phyloP scores from a whole-genome alignment of 441 rosid genomes.

The Flueggea neowawraea region DNA sequence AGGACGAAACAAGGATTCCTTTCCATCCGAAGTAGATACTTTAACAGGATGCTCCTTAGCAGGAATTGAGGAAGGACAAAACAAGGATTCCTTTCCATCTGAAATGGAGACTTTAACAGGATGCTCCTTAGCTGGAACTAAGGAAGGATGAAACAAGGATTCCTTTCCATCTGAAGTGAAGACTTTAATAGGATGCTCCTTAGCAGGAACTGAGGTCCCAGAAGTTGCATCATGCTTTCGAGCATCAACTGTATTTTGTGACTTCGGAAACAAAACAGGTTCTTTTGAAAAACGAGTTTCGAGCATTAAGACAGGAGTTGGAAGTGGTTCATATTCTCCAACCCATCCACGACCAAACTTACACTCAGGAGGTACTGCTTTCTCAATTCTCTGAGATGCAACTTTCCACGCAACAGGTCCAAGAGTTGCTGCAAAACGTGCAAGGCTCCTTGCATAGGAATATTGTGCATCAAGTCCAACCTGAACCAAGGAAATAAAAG shows the following conservation, averaged over 20 bases:
- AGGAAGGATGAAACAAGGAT: conserved; percentile 1
- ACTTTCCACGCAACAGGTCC: conserved; percentile 88
- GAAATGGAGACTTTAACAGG: conserved; percentile 17
- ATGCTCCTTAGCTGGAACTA: conserved; percentile 4
- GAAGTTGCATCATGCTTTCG: conserved; percentile 29
- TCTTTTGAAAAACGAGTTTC: conserved; percentile 47
- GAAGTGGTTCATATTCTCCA: conserved; percentile 90
- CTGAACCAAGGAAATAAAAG: conserved; percentile 31
- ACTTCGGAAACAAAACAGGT: conserved; percentile 29
- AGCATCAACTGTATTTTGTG: conserved; percentile 24
- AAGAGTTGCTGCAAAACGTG: conserved; percentile 89
- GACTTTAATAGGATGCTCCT: conserved; percentile 24
- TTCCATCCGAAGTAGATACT: no score
- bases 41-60: no score
- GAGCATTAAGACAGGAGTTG: conserved; percentile 67
- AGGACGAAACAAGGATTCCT: no score
- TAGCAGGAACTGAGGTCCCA: conserved; percentile 30
- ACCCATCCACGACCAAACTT: conserved; percentile 99
- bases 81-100: conserved; percentile 32
- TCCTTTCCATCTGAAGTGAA: conserved; percentile 34
- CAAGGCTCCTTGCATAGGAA: conserved; percentile 92
- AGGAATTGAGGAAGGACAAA: no score
- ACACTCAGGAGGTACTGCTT: conserved; percentile 70
- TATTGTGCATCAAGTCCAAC: conserved; percentile 92
- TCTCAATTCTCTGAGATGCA: conserved; percentile 80